A percentile compares a stretch with the other conserved stretches of the same genome.
These are phyloP conservation scores for Nyctanthes arbortristis DNA, from an alignment of 257 asterid species.

Conservation along the genomic window DNA sequence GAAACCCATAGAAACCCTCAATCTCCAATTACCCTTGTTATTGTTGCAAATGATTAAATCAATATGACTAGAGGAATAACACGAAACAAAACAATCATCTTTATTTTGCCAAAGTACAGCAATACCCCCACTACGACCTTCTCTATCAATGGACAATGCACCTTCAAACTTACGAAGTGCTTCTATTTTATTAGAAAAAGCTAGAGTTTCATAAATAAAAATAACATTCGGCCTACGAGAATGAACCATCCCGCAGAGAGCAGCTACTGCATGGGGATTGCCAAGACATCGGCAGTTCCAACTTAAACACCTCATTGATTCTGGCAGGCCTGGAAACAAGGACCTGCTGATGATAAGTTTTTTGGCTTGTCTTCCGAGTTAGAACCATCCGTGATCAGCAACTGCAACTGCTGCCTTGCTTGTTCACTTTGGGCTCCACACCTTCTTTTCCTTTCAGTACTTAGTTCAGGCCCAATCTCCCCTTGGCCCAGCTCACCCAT, in stretches of 20 bases:
- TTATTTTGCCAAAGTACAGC: neutral
- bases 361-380: too few relatives aligned
- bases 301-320: neutral
- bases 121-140: too few relatives aligned
- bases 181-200: neutral
- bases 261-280: neutral
- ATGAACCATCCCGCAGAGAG: neutral
- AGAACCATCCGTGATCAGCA: too few relatives aligned
- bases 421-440: too few relatives aligned
- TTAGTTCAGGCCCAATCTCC: too few relatives aligned
- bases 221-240: neutral
- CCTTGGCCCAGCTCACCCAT: too few relatives aligned
- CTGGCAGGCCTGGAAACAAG: neutral
- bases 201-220: too few relatives aligned
- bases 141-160: too few relatives aligned
- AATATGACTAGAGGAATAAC: neutral
- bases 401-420: too few relatives aligned
- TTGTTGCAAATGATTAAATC: neutral
- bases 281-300: neutral
- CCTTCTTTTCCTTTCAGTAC: too few relatives aligned
- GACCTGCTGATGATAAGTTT: neutral
- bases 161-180: neutral
- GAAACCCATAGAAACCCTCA: neutral
- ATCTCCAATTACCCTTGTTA: neutral
- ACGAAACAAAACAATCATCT: neutral